A percentile compares a stretch with the other conserved stretches of the same genome.
phyloP scores from a whole-genome alignment of 116 monocot species.

The Phalaenopsis hybrid region DNA sequence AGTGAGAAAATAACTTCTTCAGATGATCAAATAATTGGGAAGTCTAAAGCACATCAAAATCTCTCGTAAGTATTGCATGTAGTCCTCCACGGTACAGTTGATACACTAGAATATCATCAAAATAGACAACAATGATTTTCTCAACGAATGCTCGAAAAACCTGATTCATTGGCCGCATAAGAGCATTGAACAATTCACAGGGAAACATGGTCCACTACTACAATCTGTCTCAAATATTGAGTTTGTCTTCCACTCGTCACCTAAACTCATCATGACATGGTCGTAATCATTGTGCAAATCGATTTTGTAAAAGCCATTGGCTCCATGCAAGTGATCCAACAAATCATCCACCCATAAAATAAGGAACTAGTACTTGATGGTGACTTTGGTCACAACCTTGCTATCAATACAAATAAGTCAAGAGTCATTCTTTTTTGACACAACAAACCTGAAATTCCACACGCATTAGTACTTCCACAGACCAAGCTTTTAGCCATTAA shows the following conservation, averaged over 20 bases:
- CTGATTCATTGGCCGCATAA: not conserved
- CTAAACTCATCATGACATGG: too few relatives aligned
- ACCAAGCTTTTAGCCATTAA: not conserved
- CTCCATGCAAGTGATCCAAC: not conserved
- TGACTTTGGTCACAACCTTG: constrained; percentile 1
- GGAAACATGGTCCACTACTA: constrained; percentile 12
- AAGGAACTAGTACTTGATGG: not conserved
- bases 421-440: not conserved
- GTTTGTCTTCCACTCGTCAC: constrained; percentile 6
- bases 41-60: not conserved
- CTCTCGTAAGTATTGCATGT: not conserved
- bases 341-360: constrained; percentile 4
- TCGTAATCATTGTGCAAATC: not conserved
- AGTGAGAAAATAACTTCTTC: not conserved
- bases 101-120: constrained; percentile 5
- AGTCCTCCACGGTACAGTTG: not conserved
- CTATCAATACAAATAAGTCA: constrained; percentile 4
- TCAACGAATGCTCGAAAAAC: not conserved
- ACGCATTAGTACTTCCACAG: constrained; percentile 9
- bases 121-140: not conserved
- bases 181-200: constrained; percentile 2
- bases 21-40: not conserved
- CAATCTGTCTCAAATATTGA: not conserved
- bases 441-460: not conserved
- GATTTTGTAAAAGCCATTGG: not conserved